phyloP scores from a whole-genome alignment of 768 basidiomycete genomes.

The Boletus subparvulus region DNA sequence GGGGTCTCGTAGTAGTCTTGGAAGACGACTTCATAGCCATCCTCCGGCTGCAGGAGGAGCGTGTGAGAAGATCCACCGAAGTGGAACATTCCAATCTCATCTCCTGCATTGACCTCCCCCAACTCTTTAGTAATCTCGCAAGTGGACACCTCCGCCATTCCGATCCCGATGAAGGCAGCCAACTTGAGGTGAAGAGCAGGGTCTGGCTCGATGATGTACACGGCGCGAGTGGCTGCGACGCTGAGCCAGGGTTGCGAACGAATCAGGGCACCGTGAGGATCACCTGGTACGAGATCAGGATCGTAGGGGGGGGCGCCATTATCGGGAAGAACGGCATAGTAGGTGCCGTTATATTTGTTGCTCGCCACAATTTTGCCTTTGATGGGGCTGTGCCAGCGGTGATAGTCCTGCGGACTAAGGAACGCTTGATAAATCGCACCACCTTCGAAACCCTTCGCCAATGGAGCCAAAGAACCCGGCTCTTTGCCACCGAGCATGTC shows the following conservation, averaged over 20 bases:
- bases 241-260: slow-evolving; percentile 44
- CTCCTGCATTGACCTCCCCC: background rate
- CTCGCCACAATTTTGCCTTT: slow-evolving; percentile 26
- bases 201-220: slow-evolving; percentile 56
- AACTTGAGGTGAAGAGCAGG: slow-evolving; percentile 43
- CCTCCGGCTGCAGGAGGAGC: slow-evolving; percentile 34
- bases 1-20: slow-evolving; percentile 3
- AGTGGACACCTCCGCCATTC: slow-evolving; percentile 59
- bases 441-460: slow-evolving; percentile 39
- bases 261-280: slow-evolving; percentile 19
- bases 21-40: slow-evolving; percentile 10
- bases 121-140: background rate
- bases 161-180: slow-evolving; percentile 54
- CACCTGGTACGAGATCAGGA: slow-evolving; percentile 2
- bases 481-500: slow-evolving; percentile 44
- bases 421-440: slow-evolving; percentile 56
- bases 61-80: slow-evolving; percentile 57
- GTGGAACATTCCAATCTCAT: slow-evolving; percentile 53
- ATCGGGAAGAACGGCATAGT: slow-evolving; percentile 12
- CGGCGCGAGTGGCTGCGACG: slow-evolving; percentile 44
- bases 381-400: slow-evolving; percentile 62
- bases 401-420: slow-evolving; percentile 51
- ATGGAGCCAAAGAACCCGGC: background rate
- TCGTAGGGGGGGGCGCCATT: background rate
- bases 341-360: background rate